Evolutionary conservation across 371 early-diverging fungal species (phyloP).

Genomic region (Saksenaea oblongispora): DNA sequence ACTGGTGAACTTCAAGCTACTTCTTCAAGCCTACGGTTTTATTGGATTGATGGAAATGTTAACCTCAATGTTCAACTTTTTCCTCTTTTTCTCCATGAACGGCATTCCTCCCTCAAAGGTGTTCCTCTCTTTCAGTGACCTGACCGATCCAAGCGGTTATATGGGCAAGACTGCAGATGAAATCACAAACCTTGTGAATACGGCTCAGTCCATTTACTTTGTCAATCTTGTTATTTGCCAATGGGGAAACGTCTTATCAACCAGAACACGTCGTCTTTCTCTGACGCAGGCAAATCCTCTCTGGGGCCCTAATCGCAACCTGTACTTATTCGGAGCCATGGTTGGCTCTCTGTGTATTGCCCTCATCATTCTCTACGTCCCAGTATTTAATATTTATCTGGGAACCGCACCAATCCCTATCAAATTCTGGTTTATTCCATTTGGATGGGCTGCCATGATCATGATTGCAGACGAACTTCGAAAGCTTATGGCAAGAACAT

Average conservation of each 20-base stretch:
- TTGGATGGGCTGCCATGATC: constrained; percentile 59
- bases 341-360: constrained; percentile 50
- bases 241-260: constrained; percentile 53
- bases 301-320: constrained; percentile 52
- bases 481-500: constrained; percentile 50
- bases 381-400: constrained; percentile 60
- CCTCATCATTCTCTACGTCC: constrained; percentile 59
- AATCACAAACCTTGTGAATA: constrained; percentile 41
- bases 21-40: constrained; percentile 66
- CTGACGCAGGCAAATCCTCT: constrained; percentile 62
- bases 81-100: constrained; percentile 50
- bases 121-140: constrained; percentile 56
- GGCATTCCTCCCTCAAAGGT: constrained; percentile 43
- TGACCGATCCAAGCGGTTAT: constrained; percentile 50
- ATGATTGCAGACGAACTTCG: constrained; percentile 59
- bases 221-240: constrained; percentile 67
- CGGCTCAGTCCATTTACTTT: constrained; percentile 66
- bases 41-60: constrained; percentile 63
- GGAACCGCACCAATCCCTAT: constrained; percentile 68
- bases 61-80: constrained; percentile 63
- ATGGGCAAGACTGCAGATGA: constrained; percentile 46
- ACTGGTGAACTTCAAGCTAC: constrained; percentile 54
- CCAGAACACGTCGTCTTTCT: constrained; percentile 63
- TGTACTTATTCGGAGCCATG: constrained; percentile 51
- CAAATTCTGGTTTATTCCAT: constrained; percentile 72